Base-by-base conservation (phyloP, 371 early-diverging fungal genomes). In the Apophysomyces ossiformis region DNA sequence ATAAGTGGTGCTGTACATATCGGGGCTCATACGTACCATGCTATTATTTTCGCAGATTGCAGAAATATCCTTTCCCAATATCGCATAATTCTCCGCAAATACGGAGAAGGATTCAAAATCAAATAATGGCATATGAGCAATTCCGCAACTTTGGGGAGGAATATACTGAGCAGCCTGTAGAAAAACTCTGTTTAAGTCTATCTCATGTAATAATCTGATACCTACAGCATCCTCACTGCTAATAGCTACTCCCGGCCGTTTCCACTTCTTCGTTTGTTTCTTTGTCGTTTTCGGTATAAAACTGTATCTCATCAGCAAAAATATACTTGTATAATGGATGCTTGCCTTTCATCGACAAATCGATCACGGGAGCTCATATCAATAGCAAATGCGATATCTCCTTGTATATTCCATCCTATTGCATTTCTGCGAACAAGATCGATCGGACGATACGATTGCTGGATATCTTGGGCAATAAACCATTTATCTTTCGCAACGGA, bases 401-500 rank as follows among this genome's bases (percentile, higher is more conserved):
- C 93, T 65, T 83, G 87, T 7, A 85, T 78, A 62, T 88, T 92
- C 93, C 93, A 93, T 0, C 85, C 82, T 54, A 82, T 69, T 0
- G 85, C 89, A 50, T 82, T 81, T 37, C 85, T 77, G 46, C 79
- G 81, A 9, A 91, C 70, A 7, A 76, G 69, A 47, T 61, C 79
- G 5, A 80, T 64, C 12, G 79, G 89, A 38, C 68, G 77, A 72
- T 83, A 85, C 0, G 83, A 85, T 50, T 60, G 78, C 43, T 66
- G 64, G 35, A 87, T 78, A 59, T 84, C 77, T 63, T 79, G 91
- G 60, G 78, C 82, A 63, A 80, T 83, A 66, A 93, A 90, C 64
- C 57, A 84, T 63, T 89, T 86, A 68, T 96, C 95, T 66, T 93
- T 95, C 5, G 92, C 89, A n/a, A 87, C 88, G 0, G 91, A 85